Evolutionary conservation across 225 moss, liverwort and hornwort genomes (phyloP).

Genomic region (Thuidium tamariscinum): DNA sequence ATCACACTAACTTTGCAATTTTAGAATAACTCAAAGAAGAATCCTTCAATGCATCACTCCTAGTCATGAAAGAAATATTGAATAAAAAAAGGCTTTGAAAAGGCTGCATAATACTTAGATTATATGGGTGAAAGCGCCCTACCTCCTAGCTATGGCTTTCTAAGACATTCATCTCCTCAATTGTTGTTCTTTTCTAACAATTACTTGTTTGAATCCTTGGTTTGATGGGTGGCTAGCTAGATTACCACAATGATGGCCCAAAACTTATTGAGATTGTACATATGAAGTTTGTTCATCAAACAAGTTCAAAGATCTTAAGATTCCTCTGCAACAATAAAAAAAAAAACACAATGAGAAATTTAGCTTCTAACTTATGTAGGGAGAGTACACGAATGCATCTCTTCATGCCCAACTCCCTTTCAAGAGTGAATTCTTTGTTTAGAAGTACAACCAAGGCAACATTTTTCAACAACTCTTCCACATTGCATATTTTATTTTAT

Average conservation of each 20-base stretch:
- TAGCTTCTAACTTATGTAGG: not conserved
- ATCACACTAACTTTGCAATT: not conserved
- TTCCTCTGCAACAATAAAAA: not conserved
- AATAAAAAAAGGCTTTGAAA: not conserved
- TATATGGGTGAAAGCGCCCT: not conserved
- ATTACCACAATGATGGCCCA: rapidly evolving
- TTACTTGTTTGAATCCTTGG: not conserved
- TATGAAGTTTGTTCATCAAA: not conserved
- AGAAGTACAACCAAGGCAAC: not conserved
- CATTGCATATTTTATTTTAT: not conserved
- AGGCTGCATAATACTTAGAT: not conserved
- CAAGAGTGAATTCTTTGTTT: not conserved
- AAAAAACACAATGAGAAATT: not conserved
- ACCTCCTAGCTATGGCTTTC: not conserved
- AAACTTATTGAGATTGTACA: not conserved
- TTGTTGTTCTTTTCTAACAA: not conserved
- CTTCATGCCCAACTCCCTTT: not conserved
- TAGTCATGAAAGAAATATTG: not conserved
- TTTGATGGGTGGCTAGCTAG: not conserved
- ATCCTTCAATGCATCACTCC: not conserved
- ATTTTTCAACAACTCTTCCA: not conserved
- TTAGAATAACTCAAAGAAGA: not conserved
- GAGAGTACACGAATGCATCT: not conserved
- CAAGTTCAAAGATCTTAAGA: not conserved
- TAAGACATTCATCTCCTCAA: not conserved